Base-by-base conservation (phyloP, 257 asterid species). In the Plantago ovata region DNA sequence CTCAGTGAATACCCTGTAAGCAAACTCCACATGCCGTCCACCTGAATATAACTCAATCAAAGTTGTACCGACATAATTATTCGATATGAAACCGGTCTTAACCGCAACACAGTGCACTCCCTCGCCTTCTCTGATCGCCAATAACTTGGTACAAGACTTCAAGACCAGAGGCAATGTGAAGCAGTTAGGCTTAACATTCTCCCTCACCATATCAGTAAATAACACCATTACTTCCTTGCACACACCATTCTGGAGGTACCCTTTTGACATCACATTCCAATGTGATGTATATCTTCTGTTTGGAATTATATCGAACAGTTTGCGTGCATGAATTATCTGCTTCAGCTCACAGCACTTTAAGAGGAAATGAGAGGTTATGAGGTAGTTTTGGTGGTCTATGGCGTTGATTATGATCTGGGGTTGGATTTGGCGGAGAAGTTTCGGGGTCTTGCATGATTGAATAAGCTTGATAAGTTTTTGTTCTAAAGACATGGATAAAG, bases 181-280 rank as follows among this genome's bases (percentile, higher is more conserved):
- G 32, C 86, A 65, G 55, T 82, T 84, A 60, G 82, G 88, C 74
- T 67, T 66, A 59, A 80, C 89, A 67, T 75, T 73, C 58, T 76
- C 81, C 53, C 81, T 67, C 83, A 73, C 75, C 98, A 92, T 88
- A 52, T 66, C 71, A 56, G 63, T 13, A 58, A 85, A 81, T 60
- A 84, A 61, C 58, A 58, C 53, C 48, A 82, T 21, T 1, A 75
- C 82, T 22, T 74, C 85, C 3, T 13, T 41, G 51, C 68, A 81
- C 58, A 62, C 47, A 16, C 77, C 75, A 59, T 79, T 75, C 10
- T 74, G 80, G 55, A 85, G 77, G 57, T 80, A 88, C 70, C 94
- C 98, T 75, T 78, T 92, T 21, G 84, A 81, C 78, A 87, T 63
- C 19, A 82, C 83, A 65, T 88, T 84, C 80, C 86, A 91, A 45